These are phyloP conservation scores for Dysphania ambrosioides DNA, from an alignment of 148 eudicot species.

Conservation along the genomic window DNA sequence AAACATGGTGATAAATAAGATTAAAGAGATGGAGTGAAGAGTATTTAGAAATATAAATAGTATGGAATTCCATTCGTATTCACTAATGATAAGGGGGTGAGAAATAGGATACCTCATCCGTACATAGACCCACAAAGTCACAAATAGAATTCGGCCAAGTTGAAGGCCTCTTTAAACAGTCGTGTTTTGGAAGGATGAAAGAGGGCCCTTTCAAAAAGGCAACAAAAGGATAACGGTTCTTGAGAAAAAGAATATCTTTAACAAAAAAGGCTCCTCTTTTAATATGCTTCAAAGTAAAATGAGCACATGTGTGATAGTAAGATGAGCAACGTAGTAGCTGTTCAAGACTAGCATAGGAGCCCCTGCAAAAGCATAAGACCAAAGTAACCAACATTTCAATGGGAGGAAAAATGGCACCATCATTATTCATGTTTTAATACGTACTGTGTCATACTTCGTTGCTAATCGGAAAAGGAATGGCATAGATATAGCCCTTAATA, in stretches of 20 bases:
- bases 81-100: no score
- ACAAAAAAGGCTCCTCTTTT: neutral
- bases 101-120: neutral
- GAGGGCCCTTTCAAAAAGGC: constrained; percentile 16
- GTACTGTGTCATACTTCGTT: no score
- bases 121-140: constrained; percentile 10
- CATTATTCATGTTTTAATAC: neutral
- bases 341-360: neutral
- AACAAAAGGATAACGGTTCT: constrained; percentile 6
- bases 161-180: neutral
- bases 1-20: no score
- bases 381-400: neutral
- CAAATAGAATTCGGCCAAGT: neutral
- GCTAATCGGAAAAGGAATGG: no score
- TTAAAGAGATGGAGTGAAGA: no score
- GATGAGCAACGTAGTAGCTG: neutral
- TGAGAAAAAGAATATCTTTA: constrained; percentile 8
- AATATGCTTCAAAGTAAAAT: constrained; percentile 12
- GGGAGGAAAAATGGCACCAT: neutral
- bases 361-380: neutral
- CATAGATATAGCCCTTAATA: no score
- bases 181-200: neutral
- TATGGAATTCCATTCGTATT: no score
- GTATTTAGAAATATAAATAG: no score
- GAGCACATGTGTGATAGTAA: constrained; percentile 1